Evolutionary conservation across 1,284 basidiomycete genomes (phyloP).

Genomic region (Vanrija humicola): DNA sequence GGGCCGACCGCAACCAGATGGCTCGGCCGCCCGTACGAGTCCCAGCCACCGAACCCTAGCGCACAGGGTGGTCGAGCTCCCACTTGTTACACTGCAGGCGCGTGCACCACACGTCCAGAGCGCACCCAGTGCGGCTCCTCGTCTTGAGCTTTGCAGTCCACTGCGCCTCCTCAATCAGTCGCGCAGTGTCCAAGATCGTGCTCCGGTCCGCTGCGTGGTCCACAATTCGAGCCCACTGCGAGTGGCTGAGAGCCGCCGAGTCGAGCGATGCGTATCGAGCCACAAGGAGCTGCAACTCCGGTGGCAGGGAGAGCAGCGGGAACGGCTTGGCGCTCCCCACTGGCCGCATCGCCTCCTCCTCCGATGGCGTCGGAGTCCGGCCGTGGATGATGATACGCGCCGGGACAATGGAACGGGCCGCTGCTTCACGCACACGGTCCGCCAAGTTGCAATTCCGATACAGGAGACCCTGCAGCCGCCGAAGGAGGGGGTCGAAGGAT

Average conservation of each 20-base stretch:
- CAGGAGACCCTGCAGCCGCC: slow-evolving; percentile 12
- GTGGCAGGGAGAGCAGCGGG: slow-evolving; percentile 36
- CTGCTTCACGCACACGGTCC: slow-evolving; percentile 25
- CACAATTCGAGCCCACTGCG: slow-evolving; percentile 32
- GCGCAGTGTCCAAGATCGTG: slow-evolving; percentile 8
- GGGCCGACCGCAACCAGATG: too few species aligned
- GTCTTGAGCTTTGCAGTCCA: too few species aligned
- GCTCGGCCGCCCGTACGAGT: too few species aligned
- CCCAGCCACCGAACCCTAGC: too few species aligned
- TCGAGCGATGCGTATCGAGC: slow-evolving; percentile 32
- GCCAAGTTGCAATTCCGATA: slow-evolving; percentile 36
- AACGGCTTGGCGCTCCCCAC: slow-evolving; percentile 11
- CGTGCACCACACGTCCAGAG: too few species aligned
- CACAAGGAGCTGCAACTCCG: slow-evolving; percentile 35
- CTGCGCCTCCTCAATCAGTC: slow-evolving; percentile 2
- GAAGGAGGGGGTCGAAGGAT: too few species aligned
- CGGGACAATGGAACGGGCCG: slow-evolving; percentile 20
- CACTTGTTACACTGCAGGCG: too few species aligned
- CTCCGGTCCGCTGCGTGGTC: slow-evolving; percentile 24
- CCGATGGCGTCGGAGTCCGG: slow-evolving; percentile 11
- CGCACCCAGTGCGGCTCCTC: too few species aligned
- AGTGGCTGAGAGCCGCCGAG: slow-evolving; percentile 29
- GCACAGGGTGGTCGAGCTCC: too few species aligned
- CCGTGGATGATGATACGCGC: slow-evolving; percentile 40
- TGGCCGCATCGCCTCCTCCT: slow-evolving; percentile 7